Conservation (phyloP, 805 yeast species). For the Nakazawaea molendinolei region DNA sequence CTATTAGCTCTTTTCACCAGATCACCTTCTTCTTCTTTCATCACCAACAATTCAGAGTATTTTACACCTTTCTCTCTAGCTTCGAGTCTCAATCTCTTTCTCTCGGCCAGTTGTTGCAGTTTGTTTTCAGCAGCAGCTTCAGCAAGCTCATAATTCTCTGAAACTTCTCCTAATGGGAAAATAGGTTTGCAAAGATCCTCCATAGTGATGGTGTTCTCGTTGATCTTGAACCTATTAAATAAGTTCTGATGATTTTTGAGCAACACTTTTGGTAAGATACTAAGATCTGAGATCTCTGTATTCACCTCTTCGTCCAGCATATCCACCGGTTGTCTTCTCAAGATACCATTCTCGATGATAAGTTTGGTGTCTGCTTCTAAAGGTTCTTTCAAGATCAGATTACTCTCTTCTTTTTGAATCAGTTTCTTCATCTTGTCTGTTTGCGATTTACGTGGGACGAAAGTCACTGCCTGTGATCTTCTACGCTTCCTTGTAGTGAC, state of each 20-base stretch:
- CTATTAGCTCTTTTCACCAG: constrained; percentile 12
- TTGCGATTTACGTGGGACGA: not conserved
- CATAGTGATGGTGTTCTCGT: constrained; percentile 52
- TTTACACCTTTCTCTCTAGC: constrained; percentile 34
- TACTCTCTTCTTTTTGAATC: constrained; percentile 7
- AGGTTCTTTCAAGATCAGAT: too few relatives aligned
- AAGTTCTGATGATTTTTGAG: constrained; percentile 30
- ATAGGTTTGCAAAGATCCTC: constrained; percentile 65
- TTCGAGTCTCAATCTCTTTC: constrained; percentile 30
- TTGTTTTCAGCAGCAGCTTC: constrained; percentile 40
- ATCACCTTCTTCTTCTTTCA: constrained; percentile 17
- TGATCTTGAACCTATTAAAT: constrained; percentile 38
- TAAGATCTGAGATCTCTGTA: constrained; percentile 25
- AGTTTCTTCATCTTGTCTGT: not conserved
- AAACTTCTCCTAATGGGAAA: constrained; percentile 59
- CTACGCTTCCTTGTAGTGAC: not conserved
- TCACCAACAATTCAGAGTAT: constrained; percentile 18
- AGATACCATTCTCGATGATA: constrained; percentile 15
- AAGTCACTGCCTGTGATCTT: not conserved
- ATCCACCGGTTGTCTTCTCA: not conserved
- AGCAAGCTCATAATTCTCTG: constrained; percentile 51
- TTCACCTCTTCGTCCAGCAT: not conserved
- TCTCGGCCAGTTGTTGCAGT: constrained; percentile 24
- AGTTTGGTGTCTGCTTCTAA: too few relatives aligned
- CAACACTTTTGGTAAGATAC: constrained; percentile 31